Percentiles rank a stretch among this genome's conserved stretches.
Evolutionary conservation across 164 flowering plant species (phyloP).

Genomic region (Magnolia changhungtana): DNA sequence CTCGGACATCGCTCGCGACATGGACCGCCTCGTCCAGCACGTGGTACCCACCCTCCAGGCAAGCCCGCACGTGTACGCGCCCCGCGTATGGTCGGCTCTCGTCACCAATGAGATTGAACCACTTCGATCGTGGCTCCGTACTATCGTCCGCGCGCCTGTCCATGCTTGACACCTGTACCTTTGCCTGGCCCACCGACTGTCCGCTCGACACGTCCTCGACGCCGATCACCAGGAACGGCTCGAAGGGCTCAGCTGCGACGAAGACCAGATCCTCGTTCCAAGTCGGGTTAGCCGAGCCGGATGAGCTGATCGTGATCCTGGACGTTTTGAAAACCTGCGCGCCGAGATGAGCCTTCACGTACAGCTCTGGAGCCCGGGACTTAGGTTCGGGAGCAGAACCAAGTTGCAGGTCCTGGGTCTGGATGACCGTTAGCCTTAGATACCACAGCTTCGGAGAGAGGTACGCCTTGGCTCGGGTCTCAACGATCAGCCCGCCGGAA

Average conservation of each 20-base stretch:
- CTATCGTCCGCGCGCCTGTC: slow-evolving; percentile 61
- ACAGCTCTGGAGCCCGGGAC: slow-evolving; percentile 49
- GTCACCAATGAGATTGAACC: slow-evolving; percentile 64
- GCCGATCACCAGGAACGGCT: slow-evolving; percentile 60
- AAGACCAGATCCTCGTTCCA: slow-evolving; percentile 94
- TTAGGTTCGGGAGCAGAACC: slow-evolving; percentile 46
- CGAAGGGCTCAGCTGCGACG: slow-evolving; percentile 96
- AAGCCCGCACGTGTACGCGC: slow-evolving; percentile 69
- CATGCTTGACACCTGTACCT: slow-evolving; percentile 55
- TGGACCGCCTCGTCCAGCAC: slow-evolving; percentile 93
- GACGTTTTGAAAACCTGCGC: slow-evolving; percentile 74
- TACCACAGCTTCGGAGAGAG: slow-evolving; percentile 98
- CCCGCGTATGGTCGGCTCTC: slow-evolving; percentile 62
- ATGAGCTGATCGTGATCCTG: slow-evolving; percentile 33
- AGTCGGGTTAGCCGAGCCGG: slow-evolving; percentile 49
- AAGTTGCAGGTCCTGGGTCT: slow-evolving; percentile 86
- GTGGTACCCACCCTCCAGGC: slow-evolving; percentile 95
- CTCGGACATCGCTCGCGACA: slow-evolving; percentile 78
- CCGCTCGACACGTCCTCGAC: slow-evolving; percentile 64
- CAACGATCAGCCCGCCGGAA: slow-evolving; percentile 78
- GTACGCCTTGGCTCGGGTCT: slow-evolving; percentile 89
- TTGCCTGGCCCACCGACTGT: slow-evolving; percentile 52
- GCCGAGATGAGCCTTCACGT: slow-evolving; percentile 85
- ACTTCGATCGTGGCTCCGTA: slow-evolving; percentile 55
- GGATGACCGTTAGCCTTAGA: slow-evolving; percentile 89